Evolutionary conservation across 1,284 basidiomycete genomes (phyloP).

Genomic region (Athelia psychrophila): DNA sequence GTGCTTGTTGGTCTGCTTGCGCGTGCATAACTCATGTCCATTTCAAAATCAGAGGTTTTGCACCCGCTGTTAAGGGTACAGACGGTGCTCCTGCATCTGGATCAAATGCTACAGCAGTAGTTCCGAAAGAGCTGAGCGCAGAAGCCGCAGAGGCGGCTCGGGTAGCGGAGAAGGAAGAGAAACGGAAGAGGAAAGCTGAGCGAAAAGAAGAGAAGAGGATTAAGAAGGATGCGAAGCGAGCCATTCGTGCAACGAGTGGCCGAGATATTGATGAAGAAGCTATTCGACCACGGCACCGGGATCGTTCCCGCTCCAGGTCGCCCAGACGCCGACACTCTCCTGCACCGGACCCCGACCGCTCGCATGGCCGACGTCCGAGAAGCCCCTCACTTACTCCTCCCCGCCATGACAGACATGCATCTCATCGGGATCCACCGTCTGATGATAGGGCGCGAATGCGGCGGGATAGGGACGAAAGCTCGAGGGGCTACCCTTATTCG

Average conservation of each 20-base stretch:
- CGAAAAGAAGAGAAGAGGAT: conserved; percentile 56
- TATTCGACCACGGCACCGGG: conserved; percentile 20
- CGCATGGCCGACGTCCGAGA: conserved; percentile 12
- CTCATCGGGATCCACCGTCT: neutral
- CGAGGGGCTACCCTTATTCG: conserved; percentile 38
- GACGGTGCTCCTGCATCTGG: conserved; percentile 25
- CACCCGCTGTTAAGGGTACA: conserved; percentile 41
- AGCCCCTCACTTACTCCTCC: conserved; percentile 24
- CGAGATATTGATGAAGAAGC: conserved; percentile 20
- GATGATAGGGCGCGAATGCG: conserved; percentile 52
- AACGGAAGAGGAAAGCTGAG: conserved; percentile 52
- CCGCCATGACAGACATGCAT: conserved; percentile 15
- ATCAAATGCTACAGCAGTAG: conserved; percentile 32
- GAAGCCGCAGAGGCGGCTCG: conserved; percentile 25
- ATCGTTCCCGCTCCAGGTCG: conserved; percentile 43
- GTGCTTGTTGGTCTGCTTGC: conserved; percentile 23
- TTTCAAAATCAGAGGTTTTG: conserved; percentile 52
- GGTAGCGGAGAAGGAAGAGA: conserved; percentile 54
- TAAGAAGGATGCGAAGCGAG: conserved; percentile 44
- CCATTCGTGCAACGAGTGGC: conserved; percentile 25
- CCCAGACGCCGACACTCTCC: conserved; percentile 23
- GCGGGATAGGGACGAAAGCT: conserved; percentile 47
- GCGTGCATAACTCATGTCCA: neutral
- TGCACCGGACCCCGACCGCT: conserved; percentile 12
- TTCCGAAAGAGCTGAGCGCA: conserved; percentile 19